A percentile compares a stretch with the other conserved stretches of the same genome.
Evolutionary conservation across 768 basidiomycete species (phyloP).

Genomic region (Rhodotorula sphaerocarpa): DNA sequence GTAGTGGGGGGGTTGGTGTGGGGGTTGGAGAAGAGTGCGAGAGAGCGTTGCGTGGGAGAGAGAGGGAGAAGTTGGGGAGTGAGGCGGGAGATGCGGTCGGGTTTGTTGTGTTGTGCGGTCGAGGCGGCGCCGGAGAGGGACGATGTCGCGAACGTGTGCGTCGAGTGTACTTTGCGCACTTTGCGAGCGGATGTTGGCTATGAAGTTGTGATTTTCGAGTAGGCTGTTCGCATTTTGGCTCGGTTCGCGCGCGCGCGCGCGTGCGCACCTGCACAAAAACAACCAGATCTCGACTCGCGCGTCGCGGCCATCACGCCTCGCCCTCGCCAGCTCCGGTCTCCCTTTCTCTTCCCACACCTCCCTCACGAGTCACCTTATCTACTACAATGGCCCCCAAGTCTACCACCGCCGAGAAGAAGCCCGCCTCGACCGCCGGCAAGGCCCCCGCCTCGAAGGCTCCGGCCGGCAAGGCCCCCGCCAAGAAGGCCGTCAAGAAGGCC

Average conservation of each 20-base stretch:
- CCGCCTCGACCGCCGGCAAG: constrained; percentile 54
- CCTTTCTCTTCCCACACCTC: background rate
- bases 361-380: background rate
- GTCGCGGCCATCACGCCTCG: too few relatives aligned
- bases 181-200: too few relatives aligned
- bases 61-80: background rate
- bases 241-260: too few relatives aligned
- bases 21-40: constrained; percentile 1
- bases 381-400: constrained; percentile 30
- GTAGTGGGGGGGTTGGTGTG: background rate
- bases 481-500: constrained; percentile 40
- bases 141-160: too few relatives aligned
- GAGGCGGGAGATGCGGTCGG: background rate
- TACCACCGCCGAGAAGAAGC: constrained; percentile 42
- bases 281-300: too few relatives aligned
- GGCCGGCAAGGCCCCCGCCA: constrained; percentile 35
- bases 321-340: background rate
- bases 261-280: too few relatives aligned
- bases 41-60: too few relatives aligned
- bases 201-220: too few relatives aligned
- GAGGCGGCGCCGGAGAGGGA: too few relatives aligned
- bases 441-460: constrained; percentile 40
- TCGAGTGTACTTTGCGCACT: too few relatives aligned
- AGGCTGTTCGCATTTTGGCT: too few relatives aligned
- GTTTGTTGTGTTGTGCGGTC: background rate